Conservation (phyloP, 345 rosid genomes). For the Populus alba region DNA sequence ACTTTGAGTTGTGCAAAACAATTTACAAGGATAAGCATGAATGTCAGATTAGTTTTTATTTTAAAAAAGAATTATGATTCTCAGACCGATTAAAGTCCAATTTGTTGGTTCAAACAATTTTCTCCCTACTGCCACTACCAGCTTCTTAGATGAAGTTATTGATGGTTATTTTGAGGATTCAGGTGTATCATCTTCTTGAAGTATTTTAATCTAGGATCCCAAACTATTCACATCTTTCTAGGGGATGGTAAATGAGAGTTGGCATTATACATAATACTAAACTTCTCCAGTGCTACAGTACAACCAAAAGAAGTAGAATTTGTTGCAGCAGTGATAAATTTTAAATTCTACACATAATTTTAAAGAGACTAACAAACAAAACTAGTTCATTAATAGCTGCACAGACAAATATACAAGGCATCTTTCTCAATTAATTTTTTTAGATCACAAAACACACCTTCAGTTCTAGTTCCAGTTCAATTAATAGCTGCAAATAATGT, state of each 20-base stretch:
- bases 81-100: neutral
- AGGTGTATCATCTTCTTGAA: neutral
- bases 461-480: neutral
- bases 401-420: neutral
- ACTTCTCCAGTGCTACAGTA: neutral
- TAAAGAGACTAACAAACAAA: neutral
- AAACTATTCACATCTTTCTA: neutral
- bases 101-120: neutral
- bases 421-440: neutral
- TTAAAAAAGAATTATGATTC: neutral
- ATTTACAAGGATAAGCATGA: conserved; percentile 9
- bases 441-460: neutral
- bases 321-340: neutral
- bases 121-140: neutral
- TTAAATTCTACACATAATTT: neutral
- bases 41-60: neutral
- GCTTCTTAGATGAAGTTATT: neutral
- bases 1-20: conserved; percentile 50
- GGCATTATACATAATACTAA: neutral
- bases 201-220: neutral
- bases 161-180: neutral
- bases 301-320: neutral
- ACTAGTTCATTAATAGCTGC: neutral
- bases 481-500: too few relatives aligned
- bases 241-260: too few relatives aligned